phyloP scores from a whole-genome alignment of 1,284 basidiomycete species.

The Calocybe gambosa region DNA sequence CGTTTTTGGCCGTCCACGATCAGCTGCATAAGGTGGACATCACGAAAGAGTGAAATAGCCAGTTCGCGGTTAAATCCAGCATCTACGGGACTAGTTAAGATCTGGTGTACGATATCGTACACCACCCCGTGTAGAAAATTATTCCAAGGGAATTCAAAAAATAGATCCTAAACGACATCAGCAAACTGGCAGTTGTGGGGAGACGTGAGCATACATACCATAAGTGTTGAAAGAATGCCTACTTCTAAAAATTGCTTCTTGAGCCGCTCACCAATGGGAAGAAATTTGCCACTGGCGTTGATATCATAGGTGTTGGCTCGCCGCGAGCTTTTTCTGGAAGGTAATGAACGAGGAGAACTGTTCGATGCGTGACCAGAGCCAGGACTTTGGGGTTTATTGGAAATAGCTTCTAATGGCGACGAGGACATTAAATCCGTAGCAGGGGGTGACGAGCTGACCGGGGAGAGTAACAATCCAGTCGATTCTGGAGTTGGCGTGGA shows the following conservation, averaged over 20 bases:
- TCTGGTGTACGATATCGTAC: conserved; percentile 95
- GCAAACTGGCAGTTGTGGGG: neutral
- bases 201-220: conserved; percentile 47
- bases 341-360: conserved; percentile 4
- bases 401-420: conserved; percentile 21
- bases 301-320: conserved; percentile 32
- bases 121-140: conserved; percentile 98
- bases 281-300: conserved; percentile 21
- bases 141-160: conserved; percentile 97
- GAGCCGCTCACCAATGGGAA: conserved; percentile 68
- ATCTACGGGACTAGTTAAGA: conserved; percentile 82
- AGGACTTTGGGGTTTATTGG: conserved; percentile 10
- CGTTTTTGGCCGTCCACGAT: conserved; percentile 79
- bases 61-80: conserved; percentile 76
- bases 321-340: conserved; percentile 48
- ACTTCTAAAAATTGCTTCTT: conserved; percentile 73
- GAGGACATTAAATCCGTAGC: conserved; percentile 22
- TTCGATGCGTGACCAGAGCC: conserved; percentile 7
- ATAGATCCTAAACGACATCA: conserved; percentile 60
- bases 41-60: conserved; percentile 74
- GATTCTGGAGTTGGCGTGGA: conserved; percentile 19
- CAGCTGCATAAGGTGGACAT: conserved; percentile 72
- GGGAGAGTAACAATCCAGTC: conserved; percentile 20
- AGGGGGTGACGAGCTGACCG: conserved; percentile 23
- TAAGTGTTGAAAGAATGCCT: conserved; percentile 64